A percentile compares a stretch with the other conserved stretches of the same genome.
phyloP scores from a whole-genome alignment of 192 early-diverging fungal genomes.

The Backusella parvicylindrica region DNA sequence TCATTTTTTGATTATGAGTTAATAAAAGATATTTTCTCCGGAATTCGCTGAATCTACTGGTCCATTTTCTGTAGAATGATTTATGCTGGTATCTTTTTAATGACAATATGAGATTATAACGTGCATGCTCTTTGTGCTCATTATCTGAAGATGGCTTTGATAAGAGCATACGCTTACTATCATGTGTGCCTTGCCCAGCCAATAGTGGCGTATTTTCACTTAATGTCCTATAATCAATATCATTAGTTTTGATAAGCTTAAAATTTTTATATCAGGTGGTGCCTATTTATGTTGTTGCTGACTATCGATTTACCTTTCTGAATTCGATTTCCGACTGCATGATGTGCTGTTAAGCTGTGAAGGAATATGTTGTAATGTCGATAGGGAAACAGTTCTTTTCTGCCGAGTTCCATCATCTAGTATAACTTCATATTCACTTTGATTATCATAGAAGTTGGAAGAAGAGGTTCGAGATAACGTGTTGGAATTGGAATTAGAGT shows the following conservation, averaged over 20 bases:
- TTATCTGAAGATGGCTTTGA: neutral
- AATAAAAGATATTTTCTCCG: neutral
- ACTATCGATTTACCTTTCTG: neutral
- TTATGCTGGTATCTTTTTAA: neutral
- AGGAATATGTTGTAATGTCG: constrained; percentile 13
- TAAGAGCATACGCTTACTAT: neutral
- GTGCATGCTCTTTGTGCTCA: neutral
- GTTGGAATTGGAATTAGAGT: neutral
- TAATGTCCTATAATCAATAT: neutral
- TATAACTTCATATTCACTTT: neutral
- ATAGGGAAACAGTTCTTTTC: constrained; percentile 29
- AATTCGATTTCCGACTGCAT: neutral
- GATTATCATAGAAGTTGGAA: neutral
- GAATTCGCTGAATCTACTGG: neutral
- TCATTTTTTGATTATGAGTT: constrained; percentile 17
- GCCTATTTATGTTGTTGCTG: neutral
- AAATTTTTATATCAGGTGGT: neutral
- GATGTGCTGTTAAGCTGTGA: neutral
- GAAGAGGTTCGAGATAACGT: neutral
- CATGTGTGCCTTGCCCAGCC: neutral
- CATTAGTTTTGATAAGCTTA: neutral
- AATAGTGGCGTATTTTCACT: neutral
- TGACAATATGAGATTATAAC: neutral
- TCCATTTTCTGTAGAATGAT: neutral
- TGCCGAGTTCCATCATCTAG: constrained; percentile 24